Conservation (phyloP, 2,329 filamentous ascomycete species). For the Seiridium unicorne region DNA sequence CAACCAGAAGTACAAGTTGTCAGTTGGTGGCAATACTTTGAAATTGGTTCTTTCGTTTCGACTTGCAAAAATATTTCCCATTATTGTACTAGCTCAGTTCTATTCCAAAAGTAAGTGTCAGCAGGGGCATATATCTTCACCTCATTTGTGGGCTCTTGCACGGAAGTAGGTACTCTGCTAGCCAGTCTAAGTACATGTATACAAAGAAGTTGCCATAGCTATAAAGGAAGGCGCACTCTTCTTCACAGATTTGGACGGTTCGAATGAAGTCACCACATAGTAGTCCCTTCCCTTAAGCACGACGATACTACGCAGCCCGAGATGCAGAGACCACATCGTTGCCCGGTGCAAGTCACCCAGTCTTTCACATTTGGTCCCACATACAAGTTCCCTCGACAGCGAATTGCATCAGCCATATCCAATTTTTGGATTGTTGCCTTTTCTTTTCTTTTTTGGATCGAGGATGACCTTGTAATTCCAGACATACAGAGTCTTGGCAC, state of each 20-base stretch:
- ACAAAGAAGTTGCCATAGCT: not conserved
- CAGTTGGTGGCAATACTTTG: not conserved
- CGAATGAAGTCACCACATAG: too few relatives aligned
- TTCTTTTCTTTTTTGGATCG: constrained; percentile 7
- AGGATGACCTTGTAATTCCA: not conserved
- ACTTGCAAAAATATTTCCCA: too few relatives aligned
- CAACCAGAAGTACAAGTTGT: too few relatives aligned
- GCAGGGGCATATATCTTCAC: not conserved
- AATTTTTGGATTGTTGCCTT: constrained; percentile 8
- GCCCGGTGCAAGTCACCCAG: too few relatives aligned
- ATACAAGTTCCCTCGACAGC: not conserved
- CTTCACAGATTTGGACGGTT: too few relatives aligned
- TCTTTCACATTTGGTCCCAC: too few relatives aligned
- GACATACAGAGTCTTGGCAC: not conserved
- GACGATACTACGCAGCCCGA: too few relatives aligned
- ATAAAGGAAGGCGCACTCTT: not conserved
- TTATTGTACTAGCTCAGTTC: not conserved
- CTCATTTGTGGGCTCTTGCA: not conserved
- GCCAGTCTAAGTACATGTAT: not conserved
- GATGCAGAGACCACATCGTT: too few relatives aligned
- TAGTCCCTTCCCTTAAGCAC: too few relatives aligned
- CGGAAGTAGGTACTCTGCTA: not conserved
- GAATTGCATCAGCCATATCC: constrained; percentile 7
- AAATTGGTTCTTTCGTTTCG: not conserved
- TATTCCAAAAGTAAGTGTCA: not conserved